Conservation (phyloP, 2,329 filamentous ascomycete species). For the Zarea fungicola region DNA sequence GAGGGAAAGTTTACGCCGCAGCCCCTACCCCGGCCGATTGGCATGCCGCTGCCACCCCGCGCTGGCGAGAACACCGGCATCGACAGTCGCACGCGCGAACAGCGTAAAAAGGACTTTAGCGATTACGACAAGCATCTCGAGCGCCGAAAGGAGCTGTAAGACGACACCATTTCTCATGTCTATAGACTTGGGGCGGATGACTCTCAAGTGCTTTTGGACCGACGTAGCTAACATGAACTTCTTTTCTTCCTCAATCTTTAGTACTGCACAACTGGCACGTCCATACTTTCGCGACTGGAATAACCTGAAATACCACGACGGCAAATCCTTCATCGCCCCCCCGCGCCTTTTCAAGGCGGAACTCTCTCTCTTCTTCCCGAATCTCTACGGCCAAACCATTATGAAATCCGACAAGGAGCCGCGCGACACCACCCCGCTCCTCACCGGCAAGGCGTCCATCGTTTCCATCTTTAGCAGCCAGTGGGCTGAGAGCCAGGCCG, state of each 20-base stretch:
- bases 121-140: constrained; percentile 80
- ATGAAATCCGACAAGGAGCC: constrained; percentile 45
- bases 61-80: constrained; percentile 78
- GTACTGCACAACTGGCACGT: constrained; percentile 69
- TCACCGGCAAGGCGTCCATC: constrained; percentile 69
- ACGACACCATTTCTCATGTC: background rate
- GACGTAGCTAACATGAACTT: constrained; percentile 6
- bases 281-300: constrained; percentile 97
- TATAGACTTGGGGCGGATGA: too few species aligned
- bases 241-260: too few species aligned
- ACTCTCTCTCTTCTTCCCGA: constrained; percentile 86
- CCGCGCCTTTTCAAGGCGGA: constrained; percentile 78
- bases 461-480: constrained; percentile 75
- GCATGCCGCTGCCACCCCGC: constrained; percentile 67
- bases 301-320: constrained; percentile 74
- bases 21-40: constrained; percentile 69
- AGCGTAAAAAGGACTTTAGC: constrained; percentile 75
- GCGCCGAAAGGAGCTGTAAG: constrained; percentile 69
- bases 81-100: constrained; percentile 59
- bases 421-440: constrained; percentile 67
- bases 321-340: constrained; percentile 88
- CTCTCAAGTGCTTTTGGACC: too few species aligned
- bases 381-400: constrained; percentile 76
- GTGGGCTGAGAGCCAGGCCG: constrained; percentile 81
- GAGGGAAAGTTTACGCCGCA: constrained; percentile 52